Base-by-base conservation (phyloP, 2,329 filamentous ascomycete species). In the Botryotinia narcissicola region DNA sequence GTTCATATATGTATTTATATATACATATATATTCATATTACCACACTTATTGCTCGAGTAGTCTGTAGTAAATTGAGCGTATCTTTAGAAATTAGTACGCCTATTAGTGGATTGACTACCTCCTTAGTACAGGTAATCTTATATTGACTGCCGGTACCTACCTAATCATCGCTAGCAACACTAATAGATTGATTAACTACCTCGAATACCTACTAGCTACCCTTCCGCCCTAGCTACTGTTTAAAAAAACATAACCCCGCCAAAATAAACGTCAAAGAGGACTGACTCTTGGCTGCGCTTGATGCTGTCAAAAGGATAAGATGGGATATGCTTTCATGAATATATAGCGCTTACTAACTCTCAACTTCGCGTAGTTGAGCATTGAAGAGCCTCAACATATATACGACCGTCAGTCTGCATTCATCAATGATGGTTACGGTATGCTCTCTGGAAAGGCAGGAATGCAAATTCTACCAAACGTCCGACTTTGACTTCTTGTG, bases 251-350 rank as follows among this genome's bases (percentile, higher is more conserved):
- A 29, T 44, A 46, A 4, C n/a, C 63, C 44, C 57, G n/a, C 22
- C 67, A 42, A 37, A 18, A 44, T 42, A 12, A 70, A n/a, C 20
- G 67, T 35, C 54, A 57, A 32, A 42, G 25, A 29, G 32, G 51
- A 22, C 37, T 44, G 51, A 22, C 37, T 44, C 67, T 37, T 51
- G 32, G 25, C 46, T 54, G 42, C 37, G 32, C n/a, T 42, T 20
- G 20, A 70, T 57, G 12, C 32, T 37, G 20, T 40, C 42, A 14
- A 70, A 44, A 14, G 37, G 32, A 60, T 37, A 70, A 60, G 37
- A 51, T 60, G 22, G 48, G 48, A 70, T 60, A 51, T n/a, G 37
- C 67, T 70, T 57, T 37, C n/a, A 25, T 40, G 67, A 70, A 60
- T 6, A 70, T n/a, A 70, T 18, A 60, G 16, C 20, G 12, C 6